phyloP scores from a whole-genome alignment of 75 land plant species.

The Selaginella moellendorffii region DNA sequence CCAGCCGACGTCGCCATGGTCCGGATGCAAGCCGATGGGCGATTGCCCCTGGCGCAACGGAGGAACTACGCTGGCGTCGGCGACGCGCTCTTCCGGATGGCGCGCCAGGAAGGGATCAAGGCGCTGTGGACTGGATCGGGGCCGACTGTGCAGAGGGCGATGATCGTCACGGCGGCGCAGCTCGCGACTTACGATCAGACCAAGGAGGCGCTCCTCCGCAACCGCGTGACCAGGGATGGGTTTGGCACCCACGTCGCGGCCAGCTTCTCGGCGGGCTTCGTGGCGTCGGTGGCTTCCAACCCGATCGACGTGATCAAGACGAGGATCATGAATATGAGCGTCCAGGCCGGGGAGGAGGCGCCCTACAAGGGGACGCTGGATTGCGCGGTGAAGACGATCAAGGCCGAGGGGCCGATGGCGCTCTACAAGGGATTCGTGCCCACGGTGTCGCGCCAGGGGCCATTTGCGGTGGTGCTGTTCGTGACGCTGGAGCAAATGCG shows the following conservation, averaged over 20 bases:
- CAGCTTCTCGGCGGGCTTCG: slow-evolving; percentile 20
- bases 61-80: slow-evolving; percentile 23
- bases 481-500: slow-evolving; percentile 21
- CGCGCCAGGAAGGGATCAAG: slow-evolving; percentile 14
- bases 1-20: slow-evolving; percentile 29
- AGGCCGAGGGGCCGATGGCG: slow-evolving; percentile 17
- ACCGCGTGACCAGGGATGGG: slow-evolving; percentile 13
- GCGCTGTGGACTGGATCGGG: slow-evolving; percentile 19
- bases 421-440: slow-evolving; percentile 29
- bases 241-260: slow-evolving; percentile 13
- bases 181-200: slow-evolving; percentile 22
- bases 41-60: slow-evolving; percentile 13
- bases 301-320: slow-evolving; percentile 28
- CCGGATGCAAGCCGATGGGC: slow-evolving; percentile 27
- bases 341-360: slow-evolving; percentile 8
- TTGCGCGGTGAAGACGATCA: slow-evolving; percentile 22
- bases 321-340: slow-evolving; percentile 21
- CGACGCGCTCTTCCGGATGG: slow-evolving; percentile 23
- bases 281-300: slow-evolving; percentile 23
- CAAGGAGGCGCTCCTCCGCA: slow-evolving; percentile 8
- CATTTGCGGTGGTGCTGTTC: slow-evolving; percentile 24
- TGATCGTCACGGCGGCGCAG: slow-evolving; percentile 27
- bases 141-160: slow-evolving; percentile 19
- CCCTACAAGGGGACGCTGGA: slow-evolving; percentile 19
- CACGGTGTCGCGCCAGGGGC: slow-evolving; percentile 23